phyloP scores from a whole-genome alignment of 2,329 filamentous ascomycete species.

The Fusarium musae region DNA sequence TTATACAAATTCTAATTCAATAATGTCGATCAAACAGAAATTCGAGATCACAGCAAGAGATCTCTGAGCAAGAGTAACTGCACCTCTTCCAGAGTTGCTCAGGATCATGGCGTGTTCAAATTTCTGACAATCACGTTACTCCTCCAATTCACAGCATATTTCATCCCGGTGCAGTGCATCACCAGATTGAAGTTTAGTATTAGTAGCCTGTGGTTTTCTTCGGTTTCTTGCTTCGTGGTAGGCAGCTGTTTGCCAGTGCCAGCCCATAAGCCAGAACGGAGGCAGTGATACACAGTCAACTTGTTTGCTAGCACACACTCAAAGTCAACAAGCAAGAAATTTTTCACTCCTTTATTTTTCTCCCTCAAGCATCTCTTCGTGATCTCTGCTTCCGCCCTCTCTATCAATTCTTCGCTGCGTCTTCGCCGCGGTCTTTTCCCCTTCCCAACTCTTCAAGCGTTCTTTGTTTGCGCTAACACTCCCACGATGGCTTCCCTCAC shows the following conservation, averaged over 20 bases:
- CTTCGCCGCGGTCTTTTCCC: no score
- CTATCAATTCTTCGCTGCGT: fast-evolving
- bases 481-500: not conserved
- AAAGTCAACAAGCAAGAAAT: fast-evolving
- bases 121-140: fast-evolving
- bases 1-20: no score
- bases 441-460: fast-evolving
- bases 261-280: fast-evolving
- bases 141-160: fast-evolving
- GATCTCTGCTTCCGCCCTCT: not conserved
- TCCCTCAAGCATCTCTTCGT: not conserved
- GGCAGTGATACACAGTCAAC: not conserved
- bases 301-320: not conserved
- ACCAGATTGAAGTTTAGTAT: fast-evolving
- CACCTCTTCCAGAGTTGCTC: not conserved
- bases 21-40: not conserved
- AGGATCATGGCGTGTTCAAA: not conserved
- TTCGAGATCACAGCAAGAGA: not conserved
- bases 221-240: fast-evolving
- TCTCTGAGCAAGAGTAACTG: not conserved
- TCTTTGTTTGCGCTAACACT: fast-evolving
- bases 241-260: not conserved
- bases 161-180: fast-evolving
- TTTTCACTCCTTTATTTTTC: no score
- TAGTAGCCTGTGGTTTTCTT: fast-evolving